Conservation (phyloP, 1,139 yeast genomes). For the Geotrichum fermentans region DNA sequence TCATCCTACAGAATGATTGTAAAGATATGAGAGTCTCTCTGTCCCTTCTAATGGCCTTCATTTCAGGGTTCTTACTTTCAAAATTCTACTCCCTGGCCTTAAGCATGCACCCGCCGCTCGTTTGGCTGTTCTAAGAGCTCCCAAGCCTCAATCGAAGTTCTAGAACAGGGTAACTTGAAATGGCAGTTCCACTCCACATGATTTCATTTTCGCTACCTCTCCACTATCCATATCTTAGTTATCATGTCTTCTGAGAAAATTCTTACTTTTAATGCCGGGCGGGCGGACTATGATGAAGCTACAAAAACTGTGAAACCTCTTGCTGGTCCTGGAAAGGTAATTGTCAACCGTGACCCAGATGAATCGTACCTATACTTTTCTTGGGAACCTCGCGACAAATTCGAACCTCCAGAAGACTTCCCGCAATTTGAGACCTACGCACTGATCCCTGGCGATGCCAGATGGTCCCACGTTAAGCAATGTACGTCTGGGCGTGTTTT, state of each 20-base stretch:
- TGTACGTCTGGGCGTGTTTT: slow-evolving; percentile 82
- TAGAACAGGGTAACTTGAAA: no score
- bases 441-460: slow-evolving; percentile 89
- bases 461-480: slow-evolving; percentile 68
- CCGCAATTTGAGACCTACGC: slow-evolving; percentile 55
- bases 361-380: slow-evolving; percentile 49
- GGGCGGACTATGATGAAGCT: slow-evolving; percentile 66
- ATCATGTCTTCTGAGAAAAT: slow-evolving; percentile 17
- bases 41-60: no score
- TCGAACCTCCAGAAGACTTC: slow-evolving; percentile 29
- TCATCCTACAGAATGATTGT: no score
- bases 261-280: slow-evolving; percentile 77
- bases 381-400: slow-evolving; percentile 55
- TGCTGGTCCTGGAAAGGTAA: slow-evolving; percentile 69
- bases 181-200: no score
- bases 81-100: no score
- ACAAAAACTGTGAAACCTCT: slow-evolving; percentile 69
- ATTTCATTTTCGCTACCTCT: no score
- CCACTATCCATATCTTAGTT: no score
- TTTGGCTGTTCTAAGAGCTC: no score
- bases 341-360: slow-evolving; percentile 61
- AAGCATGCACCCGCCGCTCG: no score
- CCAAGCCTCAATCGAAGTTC: no score
- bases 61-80: no score
- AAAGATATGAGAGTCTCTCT: no score